Conservation (phyloP, 1,284 basidiomycete genomes). For the Coniferiporia sulphurascens region DNA sequence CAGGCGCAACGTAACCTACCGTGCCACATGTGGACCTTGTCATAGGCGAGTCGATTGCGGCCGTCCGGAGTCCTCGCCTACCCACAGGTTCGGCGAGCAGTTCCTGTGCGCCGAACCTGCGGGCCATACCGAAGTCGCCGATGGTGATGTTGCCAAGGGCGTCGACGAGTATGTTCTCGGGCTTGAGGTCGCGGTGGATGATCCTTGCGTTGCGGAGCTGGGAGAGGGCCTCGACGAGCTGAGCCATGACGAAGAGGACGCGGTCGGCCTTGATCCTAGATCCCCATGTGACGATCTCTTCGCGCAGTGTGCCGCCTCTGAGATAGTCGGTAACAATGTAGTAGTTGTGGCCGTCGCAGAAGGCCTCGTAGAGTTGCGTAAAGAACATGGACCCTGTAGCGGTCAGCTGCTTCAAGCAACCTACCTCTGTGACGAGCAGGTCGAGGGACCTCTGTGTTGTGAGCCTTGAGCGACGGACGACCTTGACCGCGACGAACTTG, state of each 20-base stretch:
- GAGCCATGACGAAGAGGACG: conserved; percentile 8
- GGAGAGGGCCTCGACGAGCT: conserved; percentile 7
- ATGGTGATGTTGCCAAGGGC: conserved; percentile 47
- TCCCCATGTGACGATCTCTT: background rate
- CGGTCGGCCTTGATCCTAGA: conserved; percentile 1
- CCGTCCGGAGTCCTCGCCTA: background rate
- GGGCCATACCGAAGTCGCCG: conserved; percentile 60
- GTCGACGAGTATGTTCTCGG: conserved; percentile 57
- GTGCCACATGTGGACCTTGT: conserved; percentile 22
- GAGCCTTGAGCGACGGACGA: conserved; percentile 9
- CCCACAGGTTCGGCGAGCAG: background rate
- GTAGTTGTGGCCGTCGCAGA: conserved; percentile 13
- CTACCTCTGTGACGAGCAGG: conserved; percentile 5
- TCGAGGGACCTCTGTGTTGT: background rate
- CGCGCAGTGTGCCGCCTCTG: conserved; percentile 4
- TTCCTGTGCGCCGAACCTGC: background rate
- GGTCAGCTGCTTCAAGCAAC: conserved; percentile 3
- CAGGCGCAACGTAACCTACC: conserved; percentile 57
- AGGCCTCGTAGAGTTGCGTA: conserved; percentile 8
- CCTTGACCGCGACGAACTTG: conserved; percentile 6
- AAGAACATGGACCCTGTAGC: conserved; percentile 4
- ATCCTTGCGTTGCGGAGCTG: conserved; percentile 35
- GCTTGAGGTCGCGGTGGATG: conserved; percentile 63
- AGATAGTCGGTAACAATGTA: conserved; percentile 15
- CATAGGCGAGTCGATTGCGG: conserved; percentile 25